Evolutionary conservation across 305 asterid species (phyloP).

Genomic region (Rubia occidens): DNA sequence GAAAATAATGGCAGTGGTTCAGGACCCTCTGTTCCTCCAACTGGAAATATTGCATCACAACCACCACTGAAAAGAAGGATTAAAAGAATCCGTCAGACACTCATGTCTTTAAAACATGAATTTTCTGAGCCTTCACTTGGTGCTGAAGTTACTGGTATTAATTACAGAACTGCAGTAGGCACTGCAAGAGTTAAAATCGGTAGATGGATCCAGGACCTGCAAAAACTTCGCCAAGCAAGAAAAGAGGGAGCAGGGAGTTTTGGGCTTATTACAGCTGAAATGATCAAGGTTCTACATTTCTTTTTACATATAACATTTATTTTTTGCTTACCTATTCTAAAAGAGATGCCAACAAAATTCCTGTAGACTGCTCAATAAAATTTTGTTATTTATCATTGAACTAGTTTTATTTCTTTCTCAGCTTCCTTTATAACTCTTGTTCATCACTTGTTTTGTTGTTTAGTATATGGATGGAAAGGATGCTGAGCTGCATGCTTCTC

Average conservation of each 20-base stretch:
- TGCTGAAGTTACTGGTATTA: slow-evolving; percentile 70
- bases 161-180: slow-evolving; percentile 72
- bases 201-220: slow-evolving; percentile 95
- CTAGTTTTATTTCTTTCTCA: slow-evolving; percentile 11
- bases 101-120: slow-evolving; percentile 93
- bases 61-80: slow-evolving; percentile 73
- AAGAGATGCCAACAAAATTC: not conserved
- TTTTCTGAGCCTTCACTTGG: slow-evolving; percentile 71
- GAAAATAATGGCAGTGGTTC: slow-evolving; percentile 35
- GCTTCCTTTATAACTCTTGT: slow-evolving; percentile 15
- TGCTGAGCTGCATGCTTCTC: slow-evolving; percentile 93
- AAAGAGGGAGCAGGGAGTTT: slow-evolving; percentile 88
- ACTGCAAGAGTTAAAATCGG: slow-evolving; percentile 84
- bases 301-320: not conserved
- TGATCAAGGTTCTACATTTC: slow-evolving; percentile 55
- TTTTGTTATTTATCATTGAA: not conserved
- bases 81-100: slow-evolving; percentile 79
- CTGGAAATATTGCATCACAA: slow-evolving; percentile 44
- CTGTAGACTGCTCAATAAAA: not conserved
- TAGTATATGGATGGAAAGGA: slow-evolving; percentile 92
- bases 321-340: not conserved
- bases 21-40: slow-evolving; percentile 34
- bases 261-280: slow-evolving; percentile 86
- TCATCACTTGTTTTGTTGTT: slow-evolving; percentile 20
- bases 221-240: slow-evolving; percentile 91